phyloP scores from a whole-genome alignment of 768 basidiomycete species.

The Gymnopilus dilepis region DNA sequence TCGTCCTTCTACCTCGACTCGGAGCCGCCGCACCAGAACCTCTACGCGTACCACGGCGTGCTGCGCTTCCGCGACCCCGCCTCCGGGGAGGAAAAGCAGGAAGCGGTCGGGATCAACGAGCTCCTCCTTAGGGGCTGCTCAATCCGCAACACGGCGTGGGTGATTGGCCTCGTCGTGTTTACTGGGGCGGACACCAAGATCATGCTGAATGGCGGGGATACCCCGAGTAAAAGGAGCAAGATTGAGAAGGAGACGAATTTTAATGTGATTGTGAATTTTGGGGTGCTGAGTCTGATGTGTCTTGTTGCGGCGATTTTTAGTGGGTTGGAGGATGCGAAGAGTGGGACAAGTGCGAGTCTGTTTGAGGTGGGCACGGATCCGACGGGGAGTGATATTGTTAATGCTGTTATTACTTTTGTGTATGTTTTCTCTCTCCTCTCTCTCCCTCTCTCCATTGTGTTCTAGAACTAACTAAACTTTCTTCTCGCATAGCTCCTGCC shows the following conservation, averaged over 20 bases:
- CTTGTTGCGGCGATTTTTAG: conserved; percentile 73
- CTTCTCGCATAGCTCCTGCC: conserved; percentile 67
- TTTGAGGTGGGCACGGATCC: conserved; percentile 75
- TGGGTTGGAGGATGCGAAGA: conserved; percentile 67
- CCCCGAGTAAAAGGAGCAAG: conserved; percentile 95
- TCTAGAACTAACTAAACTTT: conserved; percentile 9
- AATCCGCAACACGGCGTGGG: conserved; percentile 89
- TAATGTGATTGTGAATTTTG: conserved; percentile 95
- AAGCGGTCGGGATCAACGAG: conserved; percentile 89
- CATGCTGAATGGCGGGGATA: conserved; percentile 90
- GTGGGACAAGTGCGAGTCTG: conserved; percentile 67
- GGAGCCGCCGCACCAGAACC: conserved; percentile 91
- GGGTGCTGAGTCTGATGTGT: conserved; percentile 79
- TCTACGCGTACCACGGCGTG: conserved; percentile 90
- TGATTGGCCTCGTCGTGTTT: conserved; percentile 92
- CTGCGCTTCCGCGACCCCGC: conserved; percentile 70
- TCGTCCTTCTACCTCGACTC: conserved; percentile 89
- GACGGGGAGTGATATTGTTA: conserved; percentile 63
- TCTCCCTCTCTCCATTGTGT: background rate
- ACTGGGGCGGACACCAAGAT: conserved; percentile 94
- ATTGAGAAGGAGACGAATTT: conserved; percentile 99
- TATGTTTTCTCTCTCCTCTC: conserved; percentile 46
- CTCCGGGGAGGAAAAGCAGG: conserved; percentile 58
- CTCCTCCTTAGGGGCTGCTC: conserved; percentile 90
- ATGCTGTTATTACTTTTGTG: conserved; percentile 91